Evolutionary conservation across 139 green algal genomes (phyloP).

Genomic region (Coccomyxa sp.): DNA sequence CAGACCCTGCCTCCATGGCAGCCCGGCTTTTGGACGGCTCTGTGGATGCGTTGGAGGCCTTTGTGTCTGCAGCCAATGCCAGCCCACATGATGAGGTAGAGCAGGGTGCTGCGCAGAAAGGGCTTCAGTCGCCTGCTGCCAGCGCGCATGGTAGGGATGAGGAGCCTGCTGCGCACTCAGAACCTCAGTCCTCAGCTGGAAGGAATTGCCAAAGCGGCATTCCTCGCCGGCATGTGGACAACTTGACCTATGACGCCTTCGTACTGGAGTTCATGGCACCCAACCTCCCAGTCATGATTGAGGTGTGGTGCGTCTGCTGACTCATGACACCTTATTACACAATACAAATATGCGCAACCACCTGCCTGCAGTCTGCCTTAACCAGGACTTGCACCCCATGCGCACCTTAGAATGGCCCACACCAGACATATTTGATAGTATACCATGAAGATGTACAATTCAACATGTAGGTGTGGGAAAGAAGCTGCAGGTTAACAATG

Average conservation of each 20-base stretch:
- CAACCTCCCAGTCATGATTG: slow-evolving; percentile 61
- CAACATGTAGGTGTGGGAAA: neutral
- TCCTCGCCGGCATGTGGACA: neutral
- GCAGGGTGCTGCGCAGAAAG: neutral
- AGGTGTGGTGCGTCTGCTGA: slow-evolving; percentile 21
- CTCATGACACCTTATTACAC: neutral
- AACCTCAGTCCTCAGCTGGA: neutral
- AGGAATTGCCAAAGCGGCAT: neutral
- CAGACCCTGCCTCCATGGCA: neutral
- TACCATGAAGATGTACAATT: neutral
- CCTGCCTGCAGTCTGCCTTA: neutral
- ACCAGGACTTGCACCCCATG: neutral
- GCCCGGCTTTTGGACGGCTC: slow-evolving; percentile 17
- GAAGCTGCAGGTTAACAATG: neutral
- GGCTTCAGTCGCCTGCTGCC: neutral
- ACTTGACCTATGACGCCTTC: slow-evolving; percentile 54
- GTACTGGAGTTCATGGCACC: slow-evolving; percentile 53
- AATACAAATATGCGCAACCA: neutral
- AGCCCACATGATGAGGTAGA: neutral
- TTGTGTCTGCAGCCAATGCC: neutral
- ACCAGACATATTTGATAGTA: neutral
- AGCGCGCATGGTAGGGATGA: neutral
- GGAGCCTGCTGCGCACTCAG: neutral
- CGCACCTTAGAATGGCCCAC: neutral
- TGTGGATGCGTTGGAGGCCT: slow-evolving; percentile 4